Conservation (phyloP, 176 grass and related monocot species). For the Microstegium vimineum region DNA sequence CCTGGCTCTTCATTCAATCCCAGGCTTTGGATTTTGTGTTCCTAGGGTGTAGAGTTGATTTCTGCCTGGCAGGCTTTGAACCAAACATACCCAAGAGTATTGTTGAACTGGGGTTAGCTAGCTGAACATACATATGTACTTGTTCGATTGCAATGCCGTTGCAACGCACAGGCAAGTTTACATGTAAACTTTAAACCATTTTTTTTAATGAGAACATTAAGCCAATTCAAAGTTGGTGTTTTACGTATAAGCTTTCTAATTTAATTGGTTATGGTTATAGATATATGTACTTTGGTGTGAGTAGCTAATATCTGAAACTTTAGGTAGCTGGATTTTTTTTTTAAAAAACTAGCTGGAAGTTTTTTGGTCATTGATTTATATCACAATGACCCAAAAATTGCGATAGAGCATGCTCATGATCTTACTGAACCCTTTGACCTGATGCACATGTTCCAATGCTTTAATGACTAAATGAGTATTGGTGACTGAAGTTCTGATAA, state of each 20-base stretch:
- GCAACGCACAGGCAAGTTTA: not conserved
- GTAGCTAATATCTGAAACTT: not conserved
- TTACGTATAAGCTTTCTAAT: not conserved
- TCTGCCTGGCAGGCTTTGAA: not conserved
- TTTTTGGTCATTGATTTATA: conserved; percentile 4
- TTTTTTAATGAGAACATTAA: not conserved
- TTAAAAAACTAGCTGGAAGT: too few relatives aligned
- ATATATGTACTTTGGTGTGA: not conserved
- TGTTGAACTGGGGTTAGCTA: not conserved
- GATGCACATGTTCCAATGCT: conserved; percentile 4
- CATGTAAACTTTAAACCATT: not conserved
- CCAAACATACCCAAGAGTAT: not conserved
- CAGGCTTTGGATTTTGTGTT: not conserved
- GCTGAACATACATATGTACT: not conserved
- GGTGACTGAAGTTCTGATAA: not conserved
- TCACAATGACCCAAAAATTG: not conserved
- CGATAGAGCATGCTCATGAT: not conserved
- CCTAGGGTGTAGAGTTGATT: too few relatives aligned
- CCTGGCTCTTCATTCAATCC: not conserved
- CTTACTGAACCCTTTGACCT: not conserved
- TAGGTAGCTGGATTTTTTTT: not conserved
- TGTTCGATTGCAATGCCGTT: not conserved
- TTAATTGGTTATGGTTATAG: not conserved
- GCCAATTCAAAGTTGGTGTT: not conserved
- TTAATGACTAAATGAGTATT: not conserved